A percentile compares a stretch with the other conserved stretches of the same genome.
Evolutionary conservation across 176 grass and related monocot genomes (phyloP).

Genomic region (Phoenix roebelenii): DNA sequence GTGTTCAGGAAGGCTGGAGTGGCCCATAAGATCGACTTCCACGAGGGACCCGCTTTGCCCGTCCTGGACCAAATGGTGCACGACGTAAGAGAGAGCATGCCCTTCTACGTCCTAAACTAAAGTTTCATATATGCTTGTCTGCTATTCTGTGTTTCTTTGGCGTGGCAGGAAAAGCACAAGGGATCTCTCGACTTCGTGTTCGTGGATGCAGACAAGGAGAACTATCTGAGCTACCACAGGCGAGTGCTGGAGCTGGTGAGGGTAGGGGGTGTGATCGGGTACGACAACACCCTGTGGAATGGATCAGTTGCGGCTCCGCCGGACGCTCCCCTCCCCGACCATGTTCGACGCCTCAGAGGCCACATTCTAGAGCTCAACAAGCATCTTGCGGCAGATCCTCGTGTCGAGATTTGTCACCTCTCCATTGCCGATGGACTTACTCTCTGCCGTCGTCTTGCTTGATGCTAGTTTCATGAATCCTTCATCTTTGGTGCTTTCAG

Average conservation of each 20-base stretch:
- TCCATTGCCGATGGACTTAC: constrained; percentile 53
- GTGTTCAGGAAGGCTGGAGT: constrained; percentile 63
- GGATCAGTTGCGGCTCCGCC: constrained; percentile 33
- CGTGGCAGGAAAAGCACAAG: constrained; percentile 23
- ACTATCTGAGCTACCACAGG: constrained; percentile 54
- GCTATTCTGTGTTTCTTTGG: not conserved
- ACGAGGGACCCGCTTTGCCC: constrained; percentile 25
- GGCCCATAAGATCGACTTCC: constrained; percentile 64
- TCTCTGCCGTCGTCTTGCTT: constrained; percentile 39
- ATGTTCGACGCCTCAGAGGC: not conserved
- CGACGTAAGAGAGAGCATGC: constrained; percentile 11
- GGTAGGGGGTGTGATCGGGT: constrained; percentile 50
- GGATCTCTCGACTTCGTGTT: constrained; percentile 68
- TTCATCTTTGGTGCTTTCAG: no score
- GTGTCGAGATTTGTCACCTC: constrained; percentile 45
- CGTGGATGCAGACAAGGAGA: constrained; percentile 56
- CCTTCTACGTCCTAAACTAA: not conserved
- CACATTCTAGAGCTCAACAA: constrained; percentile 32
- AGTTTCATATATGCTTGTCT: not conserved
- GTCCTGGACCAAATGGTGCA: constrained; percentile 36
- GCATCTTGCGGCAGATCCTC: constrained; percentile 24
- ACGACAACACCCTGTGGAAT: constrained; percentile 72
- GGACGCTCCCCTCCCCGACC: constrained; percentile 22
- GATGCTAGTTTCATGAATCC: not conserved
- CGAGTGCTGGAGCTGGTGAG: constrained; percentile 40